Evolutionary conservation across 805 yeast genomes (phyloP), one percentile per base, ranked within the genome.

Genomic region (Sugiyamaella lignohabitans): DNA sequence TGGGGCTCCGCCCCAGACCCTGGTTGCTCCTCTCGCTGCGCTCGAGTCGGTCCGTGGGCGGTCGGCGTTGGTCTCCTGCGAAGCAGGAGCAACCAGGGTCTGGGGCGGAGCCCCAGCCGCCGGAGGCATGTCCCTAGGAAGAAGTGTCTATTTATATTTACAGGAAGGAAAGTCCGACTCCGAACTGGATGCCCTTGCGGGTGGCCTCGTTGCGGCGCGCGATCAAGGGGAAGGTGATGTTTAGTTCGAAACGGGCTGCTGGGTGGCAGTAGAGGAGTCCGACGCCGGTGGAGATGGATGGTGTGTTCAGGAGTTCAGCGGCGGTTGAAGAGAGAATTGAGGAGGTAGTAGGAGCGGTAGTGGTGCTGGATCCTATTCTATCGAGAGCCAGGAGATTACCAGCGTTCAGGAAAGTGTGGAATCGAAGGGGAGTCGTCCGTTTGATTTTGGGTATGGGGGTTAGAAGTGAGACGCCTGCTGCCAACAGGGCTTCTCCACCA

Each of bases 171-270:
- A 80, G 55, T 0, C 86, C 86, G 36, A 80, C 69, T 21, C 86
- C 86, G 53, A 78, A 78, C 58, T 80, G 85, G 24, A 84, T 62
- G 0, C 89, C 89, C 51, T 81, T 82, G 55, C 83, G 70, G 10
- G 71, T 58, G 3, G 69, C 62, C 54, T 79, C 86, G 36, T 68
- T 64, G 3, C 65, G 62, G 49, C 76, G 75, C 0, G 75, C 71
- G 5, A 75, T 70, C 21, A 84, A 52, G 1, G 91, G 91, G 38
- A 81, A 57, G 2, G 79, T 74, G 47, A 82, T 74, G 56, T 79
- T 80, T 43, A 84, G 69, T 58, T 83, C 87, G 56, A 84, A 78
- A 45, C 84, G 67, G 1, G 87, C 87, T 40, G 74, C 72, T 5
- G 84, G 82, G 52, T 79, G 83, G 42, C 74, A 73, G 53, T 80